Percentiles rank a stretch among this genome's conserved stretches.
phyloP scores from a whole-genome alignment of 2,329 filamentous ascomycete genomes.

The Drechslerella coelobrocha region DNA sequence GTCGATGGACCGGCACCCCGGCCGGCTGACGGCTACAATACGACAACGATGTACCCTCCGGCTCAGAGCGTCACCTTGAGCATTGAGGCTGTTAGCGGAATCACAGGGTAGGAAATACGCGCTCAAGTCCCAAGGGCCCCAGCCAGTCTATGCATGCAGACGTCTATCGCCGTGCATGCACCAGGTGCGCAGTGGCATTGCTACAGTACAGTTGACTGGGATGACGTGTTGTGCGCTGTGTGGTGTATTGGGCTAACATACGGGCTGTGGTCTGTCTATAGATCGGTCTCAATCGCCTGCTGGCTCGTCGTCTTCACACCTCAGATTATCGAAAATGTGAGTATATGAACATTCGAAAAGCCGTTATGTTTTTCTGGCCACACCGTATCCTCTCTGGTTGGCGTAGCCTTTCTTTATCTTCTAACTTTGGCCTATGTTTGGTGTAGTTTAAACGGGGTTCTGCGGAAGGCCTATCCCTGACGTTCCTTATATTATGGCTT shows the following conservation, averaged over 20 bases:
- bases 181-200: background rate
- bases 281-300: slow-evolving; percentile 93
- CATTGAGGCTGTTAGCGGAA: slow-evolving; percentile 45
- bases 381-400: background rate
- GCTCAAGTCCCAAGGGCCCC: background rate
- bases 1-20: no score
- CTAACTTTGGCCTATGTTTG: background rate
- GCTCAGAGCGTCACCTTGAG: slow-evolving; percentile 24
- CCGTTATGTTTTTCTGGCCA: background rate
- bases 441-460: slow-evolving; percentile 74
- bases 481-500: slow-evolving; percentile 93
- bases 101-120: slow-evolving; percentile 44
- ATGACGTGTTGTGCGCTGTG: background rate
- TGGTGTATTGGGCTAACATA: slow-evolving; percentile 30
- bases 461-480: slow-evolving; percentile 85
- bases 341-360: background rate
- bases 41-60: slow-evolving; percentile 26
- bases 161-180: background rate
- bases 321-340: slow-evolving; percentile 85
- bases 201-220: slow-evolving; percentile 2
- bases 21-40: background rate
- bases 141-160: background rate
- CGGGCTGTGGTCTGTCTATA: slow-evolving; percentile 56
- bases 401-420: background rate
- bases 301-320: slow-evolving; percentile 98